phyloP scores from a whole-genome alignment of 192 early-diverging fungal species.

The Coemansia sp. region DNA sequence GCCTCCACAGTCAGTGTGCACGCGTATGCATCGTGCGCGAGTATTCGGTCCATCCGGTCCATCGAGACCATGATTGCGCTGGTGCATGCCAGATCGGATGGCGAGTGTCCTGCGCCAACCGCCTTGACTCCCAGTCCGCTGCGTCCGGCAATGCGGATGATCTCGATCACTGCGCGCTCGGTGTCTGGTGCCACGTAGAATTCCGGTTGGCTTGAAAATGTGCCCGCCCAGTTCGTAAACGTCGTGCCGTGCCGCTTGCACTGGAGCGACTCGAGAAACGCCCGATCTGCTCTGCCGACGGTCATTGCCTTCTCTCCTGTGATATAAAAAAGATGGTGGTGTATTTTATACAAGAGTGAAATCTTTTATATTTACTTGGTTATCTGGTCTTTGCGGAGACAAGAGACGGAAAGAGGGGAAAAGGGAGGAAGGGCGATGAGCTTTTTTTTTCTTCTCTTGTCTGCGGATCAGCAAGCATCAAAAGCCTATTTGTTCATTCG shows the following conservation, averaged over 20 bases:
- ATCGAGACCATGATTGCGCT: constrained; percentile 68
- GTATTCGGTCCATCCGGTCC: constrained; percentile 60
- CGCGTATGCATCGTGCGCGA: constrained; percentile 52
- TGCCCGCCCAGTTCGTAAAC: constrained; percentile 72
- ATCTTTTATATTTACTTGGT: neutral
- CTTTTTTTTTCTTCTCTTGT: no score
- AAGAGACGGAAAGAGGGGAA: no score
- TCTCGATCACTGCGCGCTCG: constrained; percentile 63
- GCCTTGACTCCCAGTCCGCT: constrained; percentile 60
- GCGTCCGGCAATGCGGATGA: constrained; percentile 40
- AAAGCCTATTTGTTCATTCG: no score
- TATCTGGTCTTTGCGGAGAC: no score
- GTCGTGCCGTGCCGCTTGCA: constrained; percentile 11
- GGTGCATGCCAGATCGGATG: constrained; percentile 71
- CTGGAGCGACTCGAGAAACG: constrained; percentile 25
- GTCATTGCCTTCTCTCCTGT: neutral
- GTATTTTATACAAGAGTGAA: neutral
- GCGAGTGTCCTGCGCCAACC: constrained; percentile 72
- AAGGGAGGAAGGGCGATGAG: no score
- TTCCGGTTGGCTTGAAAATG: constrained; percentile 59
- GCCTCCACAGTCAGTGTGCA: constrained; percentile 63
- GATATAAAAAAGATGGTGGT: neutral
- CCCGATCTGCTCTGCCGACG: constrained; percentile 8
- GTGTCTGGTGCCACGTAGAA: constrained; percentile 62
- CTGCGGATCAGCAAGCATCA: no score